Evolutionary conservation across 768 basidiomycete genomes (phyloP).

Genomic region (Kwoniella bestiolae): DNA sequence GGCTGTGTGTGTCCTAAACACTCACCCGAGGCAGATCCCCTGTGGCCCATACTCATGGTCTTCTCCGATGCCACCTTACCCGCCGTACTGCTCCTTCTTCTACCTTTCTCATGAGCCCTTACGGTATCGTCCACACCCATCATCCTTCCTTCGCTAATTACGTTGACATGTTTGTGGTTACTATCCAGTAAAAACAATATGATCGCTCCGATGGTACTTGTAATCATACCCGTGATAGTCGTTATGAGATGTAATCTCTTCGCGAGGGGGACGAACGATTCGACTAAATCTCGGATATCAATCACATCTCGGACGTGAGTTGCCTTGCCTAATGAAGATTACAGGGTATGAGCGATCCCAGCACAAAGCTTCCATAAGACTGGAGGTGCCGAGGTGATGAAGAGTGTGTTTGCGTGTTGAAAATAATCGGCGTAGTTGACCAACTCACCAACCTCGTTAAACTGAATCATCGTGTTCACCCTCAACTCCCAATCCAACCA

Average conservation of each 20-base stretch:
- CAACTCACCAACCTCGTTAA: conserved; percentile 49
- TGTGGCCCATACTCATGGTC: too few relatives aligned
- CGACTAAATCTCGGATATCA: conserved; percentile 44
- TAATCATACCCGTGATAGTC: conserved; percentile 32
- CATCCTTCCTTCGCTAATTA: neutral
- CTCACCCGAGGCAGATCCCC: too few relatives aligned
- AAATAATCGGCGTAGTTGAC: neutral
- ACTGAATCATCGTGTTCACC: conserved; percentile 42
- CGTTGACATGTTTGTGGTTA: neutral
- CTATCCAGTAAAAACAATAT: neutral
- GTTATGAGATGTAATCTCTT: conserved; percentile 36
- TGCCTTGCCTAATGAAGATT: conserved; percentile 37
- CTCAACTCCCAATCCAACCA: conserved; percentile 40
- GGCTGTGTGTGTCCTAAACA: too few relatives aligned
- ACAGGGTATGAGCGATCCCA: too few relatives aligned
- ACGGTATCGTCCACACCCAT: neutral
- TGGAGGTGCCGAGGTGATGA: neutral
- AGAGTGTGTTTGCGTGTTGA: neutral
- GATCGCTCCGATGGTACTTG: conserved; percentile 22
- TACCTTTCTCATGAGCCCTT: neutral
- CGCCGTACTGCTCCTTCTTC: neutral
- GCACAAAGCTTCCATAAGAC: too few relatives aligned
- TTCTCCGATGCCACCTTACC: too few relatives aligned
- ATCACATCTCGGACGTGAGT: conserved; percentile 42
- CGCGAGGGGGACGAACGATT: conserved; percentile 46